Evolutionary conservation across 2,329 filamentous ascomycete genomes (phyloP).

Genomic region (Cercospora janseana): DNA sequence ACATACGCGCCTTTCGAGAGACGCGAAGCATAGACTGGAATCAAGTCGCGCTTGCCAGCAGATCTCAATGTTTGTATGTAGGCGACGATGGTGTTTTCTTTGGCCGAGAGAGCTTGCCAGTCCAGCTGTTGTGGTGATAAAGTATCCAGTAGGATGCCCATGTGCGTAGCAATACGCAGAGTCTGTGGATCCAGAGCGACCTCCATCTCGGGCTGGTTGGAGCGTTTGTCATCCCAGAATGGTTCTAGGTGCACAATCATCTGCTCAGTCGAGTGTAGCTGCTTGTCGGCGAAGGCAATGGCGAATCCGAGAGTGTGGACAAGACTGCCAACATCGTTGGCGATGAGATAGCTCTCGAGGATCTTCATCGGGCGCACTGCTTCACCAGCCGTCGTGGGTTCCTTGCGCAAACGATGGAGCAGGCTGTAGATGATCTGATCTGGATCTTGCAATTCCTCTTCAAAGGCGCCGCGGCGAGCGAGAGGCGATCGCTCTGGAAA

Average conservation of each 20-base stretch:
- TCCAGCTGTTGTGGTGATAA: constrained; percentile 47
- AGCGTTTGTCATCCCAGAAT: constrained; percentile 20
- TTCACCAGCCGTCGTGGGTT: constrained; percentile 57
- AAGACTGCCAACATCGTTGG: constrained; percentile 53
- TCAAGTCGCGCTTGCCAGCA: constrained; percentile 69
- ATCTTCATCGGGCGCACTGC: constrained; percentile 67
- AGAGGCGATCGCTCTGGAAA: constrained; percentile 55
- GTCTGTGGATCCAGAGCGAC: constrained; percentile 45
- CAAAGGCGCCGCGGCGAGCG: constrained; percentile 60
- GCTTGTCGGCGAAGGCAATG: constrained; percentile 41
- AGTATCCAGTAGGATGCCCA: constrained; percentile 63
- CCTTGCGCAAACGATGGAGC: constrained; percentile 59
- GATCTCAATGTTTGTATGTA: constrained; percentile 79
- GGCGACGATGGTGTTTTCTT: constrained; percentile 73
- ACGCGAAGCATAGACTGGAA: constrained; percentile 85
- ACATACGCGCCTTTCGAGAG: constrained; percentile 65
- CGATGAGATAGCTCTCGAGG: constrained; percentile 72
- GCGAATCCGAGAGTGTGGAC: constrained; percentile 46
- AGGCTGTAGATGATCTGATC: constrained; percentile 46
- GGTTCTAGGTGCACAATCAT: constrained; percentile 29
- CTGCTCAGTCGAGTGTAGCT: constrained; percentile 25
- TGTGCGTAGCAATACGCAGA: constrained; percentile 48
- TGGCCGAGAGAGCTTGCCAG: constrained; percentile 47
- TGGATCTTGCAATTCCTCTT: constrained; percentile 62
- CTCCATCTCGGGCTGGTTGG: constrained; percentile 31